These are phyloP conservation scores for Botryotinia narcissicola DNA, from an alignment of 2,329 filamentous ascomycete genomes.

Conservation along the genomic window DNA sequence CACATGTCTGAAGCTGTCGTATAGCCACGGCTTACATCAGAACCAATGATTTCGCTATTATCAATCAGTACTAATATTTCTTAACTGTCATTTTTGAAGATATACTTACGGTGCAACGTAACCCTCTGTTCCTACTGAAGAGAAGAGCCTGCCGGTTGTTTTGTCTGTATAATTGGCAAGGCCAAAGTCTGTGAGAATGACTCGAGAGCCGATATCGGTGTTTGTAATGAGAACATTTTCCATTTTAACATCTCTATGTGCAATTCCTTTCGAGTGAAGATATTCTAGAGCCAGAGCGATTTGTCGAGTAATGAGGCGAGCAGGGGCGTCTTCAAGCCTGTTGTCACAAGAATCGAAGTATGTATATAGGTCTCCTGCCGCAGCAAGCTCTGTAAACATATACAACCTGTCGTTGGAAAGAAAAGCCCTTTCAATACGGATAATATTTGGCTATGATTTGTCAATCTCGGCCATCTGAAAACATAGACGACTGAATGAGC, in stretches of 20 bases:
- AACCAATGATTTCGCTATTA: conserved; percentile 28
- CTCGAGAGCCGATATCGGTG: conserved; percentile 34
- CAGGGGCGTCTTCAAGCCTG: conserved; percentile 30
- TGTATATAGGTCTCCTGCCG: conserved; percentile 41
- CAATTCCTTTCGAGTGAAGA: conserved; percentile 35
- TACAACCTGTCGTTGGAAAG: conserved; percentile 50
- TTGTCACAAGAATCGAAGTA: conserved; percentile 33
- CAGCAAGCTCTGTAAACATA: conserved; percentile 57
- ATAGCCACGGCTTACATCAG: conserved; percentile 26
- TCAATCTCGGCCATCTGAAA: conserved; percentile 1
- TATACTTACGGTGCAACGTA: conserved; percentile 38
- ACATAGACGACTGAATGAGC: neutral
- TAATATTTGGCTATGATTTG: conserved; percentile 50
- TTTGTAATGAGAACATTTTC: conserved; percentile 38
- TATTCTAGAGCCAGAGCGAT: conserved; percentile 36
- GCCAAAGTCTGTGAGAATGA: conserved; percentile 39
- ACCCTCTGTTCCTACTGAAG: conserved; percentile 35
- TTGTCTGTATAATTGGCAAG: conserved; percentile 31
- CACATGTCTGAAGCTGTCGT: conserved; percentile 37
- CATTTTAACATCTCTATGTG: conserved; percentile 38
- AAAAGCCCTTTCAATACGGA: conserved; percentile 52
- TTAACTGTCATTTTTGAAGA: neutral
- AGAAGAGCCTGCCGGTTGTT: conserved; percentile 31
- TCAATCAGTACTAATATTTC: neutral
- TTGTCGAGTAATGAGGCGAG: conserved; percentile 36